phyloP scores from a whole-genome alignment of 2,329 filamentous ascomycete genomes.

The Cylindrodendrum hubeiense region DNA sequence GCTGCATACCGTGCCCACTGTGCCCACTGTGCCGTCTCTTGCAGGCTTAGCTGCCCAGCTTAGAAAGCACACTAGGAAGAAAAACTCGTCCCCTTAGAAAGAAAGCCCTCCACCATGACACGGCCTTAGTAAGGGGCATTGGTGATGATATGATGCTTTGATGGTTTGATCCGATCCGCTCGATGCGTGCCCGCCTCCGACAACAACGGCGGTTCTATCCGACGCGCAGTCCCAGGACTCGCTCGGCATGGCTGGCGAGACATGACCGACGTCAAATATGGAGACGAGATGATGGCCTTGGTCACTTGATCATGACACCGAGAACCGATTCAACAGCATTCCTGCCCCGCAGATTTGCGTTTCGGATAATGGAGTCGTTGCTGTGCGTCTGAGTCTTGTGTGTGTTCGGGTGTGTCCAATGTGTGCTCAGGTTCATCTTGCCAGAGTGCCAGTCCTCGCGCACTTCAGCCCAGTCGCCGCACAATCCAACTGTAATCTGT shows the following conservation, averaged over 20 bases:
- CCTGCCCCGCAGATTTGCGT: background rate
- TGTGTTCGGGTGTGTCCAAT: background rate
- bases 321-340: slow-evolving; percentile 4
- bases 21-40: background rate
- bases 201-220: slow-evolving; percentile 1
- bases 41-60: too few species aligned
- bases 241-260: too few species aligned
- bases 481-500: background rate
- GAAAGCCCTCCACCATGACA: slow-evolving; percentile 20
- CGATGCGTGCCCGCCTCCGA: slow-evolving; percentile 16
- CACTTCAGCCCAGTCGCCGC: background rate
- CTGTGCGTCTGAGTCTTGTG: background rate
- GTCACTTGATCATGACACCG: background rate
- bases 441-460: slow-evolving; percentile 20
- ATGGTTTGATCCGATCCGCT: slow-evolving; percentile 15
- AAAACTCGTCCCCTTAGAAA: slow-evolving; percentile 1
- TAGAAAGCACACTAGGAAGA: background rate
- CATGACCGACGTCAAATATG: background rate
- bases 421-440: slow-evolving; percentile 19
- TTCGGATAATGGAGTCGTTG: background rate
- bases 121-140: slow-evolving; percentile 26
- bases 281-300: background rate
- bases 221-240: too few species aligned
- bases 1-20: background rate
- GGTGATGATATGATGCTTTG: slow-evolving; percentile 26